phyloP scores from a whole-genome alignment of 495 filamentous ascomycete genomes.

The Tuber borchii region DNA sequence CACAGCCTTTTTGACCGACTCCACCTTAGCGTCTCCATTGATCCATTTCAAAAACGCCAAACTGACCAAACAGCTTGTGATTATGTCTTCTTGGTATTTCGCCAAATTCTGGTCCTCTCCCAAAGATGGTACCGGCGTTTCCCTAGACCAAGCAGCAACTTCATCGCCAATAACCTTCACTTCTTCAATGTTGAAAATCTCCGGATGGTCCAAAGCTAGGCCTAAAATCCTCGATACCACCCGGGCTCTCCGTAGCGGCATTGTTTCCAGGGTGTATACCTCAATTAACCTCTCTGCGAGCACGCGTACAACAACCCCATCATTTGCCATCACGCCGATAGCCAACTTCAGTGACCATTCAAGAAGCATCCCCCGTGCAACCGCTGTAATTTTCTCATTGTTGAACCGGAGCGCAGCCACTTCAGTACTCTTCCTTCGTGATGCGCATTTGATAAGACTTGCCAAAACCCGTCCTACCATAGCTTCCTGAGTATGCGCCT shows the following conservation, averaged over 20 bases:
- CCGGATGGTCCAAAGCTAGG: constrained; percentile 32
- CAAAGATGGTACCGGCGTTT: constrained; percentile 6
- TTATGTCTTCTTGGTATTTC: constrained; percentile 34
- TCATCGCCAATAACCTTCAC: constrained; percentile 33
- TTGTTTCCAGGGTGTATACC: constrained; percentile 35
- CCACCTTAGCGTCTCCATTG: constrained; percentile 14
- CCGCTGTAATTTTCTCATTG: constrained; percentile 24
- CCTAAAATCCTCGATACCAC: constrained; percentile 38
- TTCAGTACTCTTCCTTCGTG: constrained; percentile 29
- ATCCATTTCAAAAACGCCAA: constrained; percentile 36
- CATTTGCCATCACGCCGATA: constrained; percentile 30
- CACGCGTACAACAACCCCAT: constrained; percentile 30
- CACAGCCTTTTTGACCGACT: constrained; percentile 25
- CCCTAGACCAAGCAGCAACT: constrained; percentile 25
- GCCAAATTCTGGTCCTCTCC: constrained; percentile 24
- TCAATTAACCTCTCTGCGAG: constrained; percentile 37
- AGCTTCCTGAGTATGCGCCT: constrained; percentile 24
- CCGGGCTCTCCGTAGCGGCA: constrained; percentile 36
- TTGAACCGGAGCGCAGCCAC: constrained; percentile 35
- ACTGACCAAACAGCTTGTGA: constrained; percentile 32
- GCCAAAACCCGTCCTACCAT: constrained; percentile 33
- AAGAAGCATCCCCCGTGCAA: constrained; percentile 31
- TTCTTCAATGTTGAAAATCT: constrained; percentile 29
- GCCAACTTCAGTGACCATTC: constrained; percentile 38
- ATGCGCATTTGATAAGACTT: constrained; percentile 37